Conservation (phyloP, 768 basidiomycete genomes). For the Ephemerocybe angulata region DNA sequence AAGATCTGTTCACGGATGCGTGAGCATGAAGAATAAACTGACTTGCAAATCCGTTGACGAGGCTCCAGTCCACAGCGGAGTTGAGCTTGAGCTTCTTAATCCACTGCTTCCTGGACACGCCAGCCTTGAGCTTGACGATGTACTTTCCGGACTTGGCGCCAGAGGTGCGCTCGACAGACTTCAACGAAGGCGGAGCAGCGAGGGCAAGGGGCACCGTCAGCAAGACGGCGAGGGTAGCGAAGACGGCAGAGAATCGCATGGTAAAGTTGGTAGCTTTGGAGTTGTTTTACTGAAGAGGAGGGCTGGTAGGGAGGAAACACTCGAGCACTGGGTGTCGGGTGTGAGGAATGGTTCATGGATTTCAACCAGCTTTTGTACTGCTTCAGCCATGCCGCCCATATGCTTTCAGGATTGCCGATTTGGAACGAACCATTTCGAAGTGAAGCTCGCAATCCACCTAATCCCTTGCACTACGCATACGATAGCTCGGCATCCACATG, state of each 20-base stretch:
- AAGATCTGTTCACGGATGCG: not conserved
- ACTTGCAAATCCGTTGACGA: slow-evolving; percentile 14
- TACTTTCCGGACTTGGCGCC: slow-evolving; percentile 9
- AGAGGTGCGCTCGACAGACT: slow-evolving; percentile 1
- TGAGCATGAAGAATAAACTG: not conserved
- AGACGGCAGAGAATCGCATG: slow-evolving; percentile 3
- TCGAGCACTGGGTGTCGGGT: not conserved
- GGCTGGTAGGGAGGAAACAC: not conserved
- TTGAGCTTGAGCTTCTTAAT: not conserved
- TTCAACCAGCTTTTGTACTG: not conserved
- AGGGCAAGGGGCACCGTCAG: slow-evolving; percentile 1
- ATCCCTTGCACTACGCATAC: not conserved
- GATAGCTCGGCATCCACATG: not conserved
- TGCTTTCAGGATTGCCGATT: not conserved
- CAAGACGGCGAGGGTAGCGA: slow-evolving; percentile 3
- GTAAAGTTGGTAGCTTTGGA: not conserved
- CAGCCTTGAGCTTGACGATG: slow-evolving; percentile 17
- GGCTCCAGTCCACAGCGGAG: slow-evolving; percentile 1
- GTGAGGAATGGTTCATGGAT: not conserved
- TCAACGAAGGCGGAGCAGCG: not conserved
- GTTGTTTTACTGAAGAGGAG: not conserved
- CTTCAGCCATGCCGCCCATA: not conserved
- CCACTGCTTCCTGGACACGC: not conserved
- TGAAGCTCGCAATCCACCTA: not conserved
- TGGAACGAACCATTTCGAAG: not conserved